Base-by-base conservation (phyloP, 2,329 filamentous ascomycete species). In the Venturia effusa region DNA sequence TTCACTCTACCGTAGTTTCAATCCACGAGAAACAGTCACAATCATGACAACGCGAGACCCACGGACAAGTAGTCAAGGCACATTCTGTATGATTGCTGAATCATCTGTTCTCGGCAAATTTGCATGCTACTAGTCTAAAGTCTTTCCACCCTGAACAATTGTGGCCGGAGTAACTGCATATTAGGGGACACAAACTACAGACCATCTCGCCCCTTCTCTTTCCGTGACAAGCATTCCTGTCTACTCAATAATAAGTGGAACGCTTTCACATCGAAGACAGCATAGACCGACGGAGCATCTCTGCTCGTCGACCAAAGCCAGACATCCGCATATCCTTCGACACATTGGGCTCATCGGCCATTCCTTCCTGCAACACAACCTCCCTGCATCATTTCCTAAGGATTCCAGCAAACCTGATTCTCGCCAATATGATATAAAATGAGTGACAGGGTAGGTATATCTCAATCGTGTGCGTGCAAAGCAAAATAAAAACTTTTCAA, bases 381-480 rank as follows among this genome's bases (percentile, higher is more conserved):
- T 34, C 51, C 51, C 17, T 34, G 51, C 27, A 32, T 57, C 51
- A 13, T 57, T 30, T 19, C 1, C 27, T 30, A 57, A 57, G 30
- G 27, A 37, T 32, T 27, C 43, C 15, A 57, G 32, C 51, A 57
- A 57, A 57, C 27, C 27, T 57, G 30, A 22, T 57, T 34, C 30
- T 40, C 40, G 59, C 59, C 59, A 60, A 60, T 41, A 17, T 27
- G 59, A 43, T 60, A 40, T 60, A 60, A 34, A 57, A 60, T 22
- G 59, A 60, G 40, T 43, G 59, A 60, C 34, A 19, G 19, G 15
- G 30, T 60, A 60, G 59, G 37, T 60, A 60, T 60, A 60, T 60
- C 59, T 60, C 34, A 60, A 60, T 27, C 2, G 59, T 24, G 51
- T 40, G 34, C 34, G n/a, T 37, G 40, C 59, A 60, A 32, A 60